Conservation (phyloP, 2,329 filamentous ascomycete species). For the Fonsecaea erecta region DNA sequence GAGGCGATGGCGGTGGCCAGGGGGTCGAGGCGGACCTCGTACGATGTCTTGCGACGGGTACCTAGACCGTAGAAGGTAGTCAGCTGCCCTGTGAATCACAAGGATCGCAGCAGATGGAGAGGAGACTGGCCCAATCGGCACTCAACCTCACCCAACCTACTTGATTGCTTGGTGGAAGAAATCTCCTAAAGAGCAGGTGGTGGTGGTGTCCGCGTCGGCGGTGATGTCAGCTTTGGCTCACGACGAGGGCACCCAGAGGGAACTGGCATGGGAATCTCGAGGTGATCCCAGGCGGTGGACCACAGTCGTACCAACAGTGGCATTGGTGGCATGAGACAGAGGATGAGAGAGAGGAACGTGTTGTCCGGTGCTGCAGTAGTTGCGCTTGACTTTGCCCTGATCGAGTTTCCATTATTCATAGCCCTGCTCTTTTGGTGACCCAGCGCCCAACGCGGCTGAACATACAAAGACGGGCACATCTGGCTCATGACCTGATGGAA, state of each 20-base stretch:
- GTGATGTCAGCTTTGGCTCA: slow-evolving; percentile 4
- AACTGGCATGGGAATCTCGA: neutral
- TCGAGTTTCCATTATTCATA: slow-evolving; percentile 37
- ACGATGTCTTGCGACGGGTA: neutral
- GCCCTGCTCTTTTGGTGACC: slow-evolving; percentile 18
- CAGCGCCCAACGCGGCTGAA: slow-evolving; percentile 18
- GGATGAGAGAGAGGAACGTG: neutral
- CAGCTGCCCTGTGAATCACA: neutral
- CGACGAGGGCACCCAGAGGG: neutral
- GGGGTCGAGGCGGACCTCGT: slow-evolving; percentile 2
- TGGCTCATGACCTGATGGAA: neutral
- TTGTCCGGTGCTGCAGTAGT: neutral
- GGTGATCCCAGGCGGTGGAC: neutral
- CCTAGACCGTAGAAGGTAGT: neutral
- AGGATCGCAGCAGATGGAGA: neutral
- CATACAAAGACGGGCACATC: slow-evolving; percentile 25
- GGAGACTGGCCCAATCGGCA: neutral
- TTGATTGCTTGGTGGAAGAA: neutral
- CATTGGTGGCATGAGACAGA: slow-evolving; percentile 3
- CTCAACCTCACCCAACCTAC: neutral
- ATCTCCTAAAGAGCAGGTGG: neutral
- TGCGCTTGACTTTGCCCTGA: slow-evolving; percentile 20
- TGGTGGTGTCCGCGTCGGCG: neutral
- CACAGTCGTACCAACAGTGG: slow-evolving; percentile 9
- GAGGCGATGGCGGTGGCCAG: neutral